Evolutionary conservation across 352 stramenopile genomes (phyloP), one percentile per base, ranked within the genome.

Genomic region (Phytophthora multivora): DNA sequence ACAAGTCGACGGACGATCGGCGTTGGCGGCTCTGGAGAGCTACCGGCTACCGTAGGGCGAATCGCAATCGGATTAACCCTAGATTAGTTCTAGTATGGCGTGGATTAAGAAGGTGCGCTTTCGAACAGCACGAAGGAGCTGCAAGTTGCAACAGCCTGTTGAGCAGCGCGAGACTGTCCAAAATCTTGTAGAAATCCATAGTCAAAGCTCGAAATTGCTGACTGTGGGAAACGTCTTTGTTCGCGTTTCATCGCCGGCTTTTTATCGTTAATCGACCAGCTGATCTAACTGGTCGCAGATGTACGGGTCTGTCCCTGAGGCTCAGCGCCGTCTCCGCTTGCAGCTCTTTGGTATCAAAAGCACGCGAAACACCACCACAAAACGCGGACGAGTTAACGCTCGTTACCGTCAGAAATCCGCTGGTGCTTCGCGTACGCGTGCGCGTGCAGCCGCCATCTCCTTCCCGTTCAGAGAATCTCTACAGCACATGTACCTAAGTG

Each of bases 51-150:
- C n/a, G n/a, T n/a, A 15, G 19, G 39, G 23, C 31, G 45, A n/a
- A 39, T 59, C 47, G 21, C 59, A 41, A 67, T 58, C 35, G 42
- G 45, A 40, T 35, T 36, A 56, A 25, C 16, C 21, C 25, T 10
- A 43, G 33, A 48, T 54, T 53, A 53, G 28, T 54, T 35, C n/a
- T 25, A n/a, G n/a, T n/a, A 12, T 12, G 13, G 26, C 15, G 25
- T n/a, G n/a, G n/a, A 36, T 39, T 21, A 54, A 19, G 15, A 60
- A 30, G 42, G 51, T 51, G 18, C 18, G 51, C 7, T 41, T 53
- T 54, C 53, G 53, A 13, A 54, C 53, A 61, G 53, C 41, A 18
- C 41, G 35, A 51, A 36, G 25, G 45, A 39, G 25, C 47, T 31
- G 47, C 47, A 53, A 30, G 25, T 28, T 31, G 47, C 47, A 53